A percentile compares a stretch with the other conserved stretches of the same genome.
phyloP scores from a whole-genome alignment of 208 protist genomes.

The Giardia duodenalis region DNA sequence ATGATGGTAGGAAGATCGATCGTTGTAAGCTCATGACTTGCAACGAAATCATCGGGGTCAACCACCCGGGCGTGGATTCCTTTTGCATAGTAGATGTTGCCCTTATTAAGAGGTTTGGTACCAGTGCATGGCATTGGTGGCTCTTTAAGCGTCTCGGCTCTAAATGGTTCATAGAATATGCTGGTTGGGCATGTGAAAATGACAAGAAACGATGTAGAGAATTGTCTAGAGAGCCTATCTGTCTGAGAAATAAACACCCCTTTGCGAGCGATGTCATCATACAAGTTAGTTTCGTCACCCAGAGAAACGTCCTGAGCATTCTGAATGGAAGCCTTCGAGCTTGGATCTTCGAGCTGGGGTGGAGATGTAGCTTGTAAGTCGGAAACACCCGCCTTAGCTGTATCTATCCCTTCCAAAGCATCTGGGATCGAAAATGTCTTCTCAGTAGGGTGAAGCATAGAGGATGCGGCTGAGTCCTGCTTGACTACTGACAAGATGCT shows the following conservation, averaged over 20 bases:
- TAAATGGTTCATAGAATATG: neutral
- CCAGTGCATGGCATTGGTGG: neutral
- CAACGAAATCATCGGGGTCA: neutral
- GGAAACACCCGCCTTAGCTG: neutral
- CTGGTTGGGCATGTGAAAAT: neutral
- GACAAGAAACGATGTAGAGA: neutral
- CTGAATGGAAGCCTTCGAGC: neutral
- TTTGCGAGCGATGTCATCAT: neutral
- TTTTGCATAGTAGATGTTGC: neutral
- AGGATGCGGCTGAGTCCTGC: neutral
- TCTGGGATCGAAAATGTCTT: neutral
- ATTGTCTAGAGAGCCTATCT: neutral
- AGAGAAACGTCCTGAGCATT: neutral
- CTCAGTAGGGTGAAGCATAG: too few relatives aligned
- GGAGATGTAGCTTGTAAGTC: neutral
- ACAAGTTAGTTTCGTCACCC: neutral
- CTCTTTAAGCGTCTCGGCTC: neutral
- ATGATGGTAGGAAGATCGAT: neutral
- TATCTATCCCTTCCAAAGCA: neutral
- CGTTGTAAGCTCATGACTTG: neutral
- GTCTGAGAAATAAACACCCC: neutral
- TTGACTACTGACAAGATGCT: neutral
- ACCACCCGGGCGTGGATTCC: neutral
- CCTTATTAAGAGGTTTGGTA: neutral
- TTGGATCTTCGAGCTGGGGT: neutral